Conservation (phyloP, 306 rosid genomes). For the Acacia melanoxylon region DNA sequence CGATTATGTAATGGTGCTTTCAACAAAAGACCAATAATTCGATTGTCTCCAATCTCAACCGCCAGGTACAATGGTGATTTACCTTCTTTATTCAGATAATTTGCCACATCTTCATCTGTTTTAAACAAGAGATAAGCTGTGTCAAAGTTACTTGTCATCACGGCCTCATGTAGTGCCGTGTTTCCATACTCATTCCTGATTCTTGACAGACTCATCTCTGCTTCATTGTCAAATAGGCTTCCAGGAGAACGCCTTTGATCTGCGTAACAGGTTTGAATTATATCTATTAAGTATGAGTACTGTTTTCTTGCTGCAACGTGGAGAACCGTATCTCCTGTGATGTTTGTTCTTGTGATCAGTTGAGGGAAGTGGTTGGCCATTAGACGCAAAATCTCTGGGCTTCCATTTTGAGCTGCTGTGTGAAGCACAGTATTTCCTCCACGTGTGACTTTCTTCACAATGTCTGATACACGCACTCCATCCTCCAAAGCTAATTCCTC, state of each 20-base stretch:
- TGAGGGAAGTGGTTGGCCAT: not conserved
- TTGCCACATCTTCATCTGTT: not conserved
- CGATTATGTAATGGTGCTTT: not conserved
- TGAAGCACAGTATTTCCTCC: not conserved
- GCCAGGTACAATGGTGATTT: not conserved
- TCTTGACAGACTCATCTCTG: not conserved
- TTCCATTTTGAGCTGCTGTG: not conserved
- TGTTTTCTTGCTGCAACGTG: not conserved
- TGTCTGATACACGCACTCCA: not conserved
- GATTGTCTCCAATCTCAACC: not conserved
- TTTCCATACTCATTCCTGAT: not conserved
- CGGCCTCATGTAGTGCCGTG: not conserved
- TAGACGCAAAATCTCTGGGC: not conserved
- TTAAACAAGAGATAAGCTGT: not conserved
- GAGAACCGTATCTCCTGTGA: not conserved
- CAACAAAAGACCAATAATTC: not conserved
- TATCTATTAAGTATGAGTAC: accelerated
- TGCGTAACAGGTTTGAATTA: not conserved
- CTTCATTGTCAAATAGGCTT: not conserved
- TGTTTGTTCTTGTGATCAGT: not conserved
- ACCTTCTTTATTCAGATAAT: not conserved
- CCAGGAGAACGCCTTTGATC: not conserved
- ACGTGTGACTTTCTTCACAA: not conserved
- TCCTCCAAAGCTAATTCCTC: not conserved
- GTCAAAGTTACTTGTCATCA: not conserved